Base-by-base conservation (phyloP, 2,329 filamentous ascomycete genomes). In the Dendrostoma leiphaemia region DNA sequence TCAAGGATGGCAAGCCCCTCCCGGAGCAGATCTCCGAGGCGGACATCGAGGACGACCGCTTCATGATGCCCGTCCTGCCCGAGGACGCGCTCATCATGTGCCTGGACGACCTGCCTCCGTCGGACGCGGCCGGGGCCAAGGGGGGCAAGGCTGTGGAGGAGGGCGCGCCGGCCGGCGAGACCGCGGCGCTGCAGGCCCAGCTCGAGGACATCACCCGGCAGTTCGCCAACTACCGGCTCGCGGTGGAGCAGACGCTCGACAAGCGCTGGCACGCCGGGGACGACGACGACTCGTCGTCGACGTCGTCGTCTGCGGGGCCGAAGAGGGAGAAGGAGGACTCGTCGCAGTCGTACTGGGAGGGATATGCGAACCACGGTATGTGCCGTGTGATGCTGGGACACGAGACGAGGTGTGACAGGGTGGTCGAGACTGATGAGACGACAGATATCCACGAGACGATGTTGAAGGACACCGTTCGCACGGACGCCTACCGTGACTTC, bases 361-460 rank as follows among this genome's bases (percentile, higher is more conserved):
- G 84, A 17, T 86, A 82, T 61, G 79, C 81, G 9, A 73, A 76
- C 54, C 76, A 78, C 57, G 84, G 87, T 88, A 71, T 59, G 76
- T 62, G 19, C 6, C n/a, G 9, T 3, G 7, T n/a, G n/a, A n/a
- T n/a, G n/a, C n/a, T n/a, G n/a, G n/a, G n/a, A n/a, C 38, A 26
- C 12, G 28, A 10, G 6, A 17, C 43, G 3, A 7, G 19, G 2
- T 15, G 19, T 13, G 17, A 5, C 8, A 26, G 19, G 17, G 19
- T 24, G 10, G 10, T 10, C 17, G 17, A 12, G 29, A 24, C 35
- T 51, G 2, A 49, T 17, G 23, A 4, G 3, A 17, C 6, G 17
- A n/a, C 66, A 89, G 90, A 91, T 54, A 97, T 97, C 53, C 92
- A 97, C 69, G 91, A 96, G 67, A 91, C 89, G 7, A 97, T 97